Conservation (phyloP, 1,284 basidiomycete species). For the Cystobasidiaceae sp. region DNA sequence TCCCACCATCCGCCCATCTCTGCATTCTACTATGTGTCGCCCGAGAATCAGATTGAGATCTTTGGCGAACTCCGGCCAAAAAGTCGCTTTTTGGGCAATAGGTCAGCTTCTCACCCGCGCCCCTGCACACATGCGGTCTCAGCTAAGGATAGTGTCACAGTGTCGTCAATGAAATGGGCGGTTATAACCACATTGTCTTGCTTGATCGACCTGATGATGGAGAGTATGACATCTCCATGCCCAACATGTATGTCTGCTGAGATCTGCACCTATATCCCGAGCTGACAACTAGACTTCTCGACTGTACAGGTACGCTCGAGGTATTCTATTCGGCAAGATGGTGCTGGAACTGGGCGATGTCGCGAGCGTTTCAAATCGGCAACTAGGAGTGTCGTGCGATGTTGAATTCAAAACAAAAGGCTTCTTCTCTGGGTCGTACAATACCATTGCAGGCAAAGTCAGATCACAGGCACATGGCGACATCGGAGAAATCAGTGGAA, state of each 20-base stretch:
- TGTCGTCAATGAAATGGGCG: constrained; percentile 64
- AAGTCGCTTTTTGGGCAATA: constrained; percentile 93
- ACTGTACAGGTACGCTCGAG: constrained; percentile 68
- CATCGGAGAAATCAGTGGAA: constrained; percentile 81
- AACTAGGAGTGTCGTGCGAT: constrained; percentile 68
- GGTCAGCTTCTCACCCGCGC: too few species aligned
- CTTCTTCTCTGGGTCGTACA: constrained; percentile 96
- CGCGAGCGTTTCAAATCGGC: constrained; percentile 77
- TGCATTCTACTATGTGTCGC: constrained; percentile 93
- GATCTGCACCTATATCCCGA: too few species aligned
- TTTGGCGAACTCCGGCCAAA: constrained; percentile 93
- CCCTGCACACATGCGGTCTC: too few species aligned
- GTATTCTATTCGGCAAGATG: constrained; percentile 98
- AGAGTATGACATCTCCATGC: constrained; percentile 87
- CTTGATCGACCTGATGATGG: constrained; percentile 78
- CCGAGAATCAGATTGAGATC: constrained; percentile 71
- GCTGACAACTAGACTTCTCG: too few species aligned
- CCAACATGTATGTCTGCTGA: constrained; percentile 71
- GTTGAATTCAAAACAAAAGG: constrained; percentile 99
- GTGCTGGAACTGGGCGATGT: constrained; percentile 91
- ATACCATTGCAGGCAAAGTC: constrained; percentile 77
- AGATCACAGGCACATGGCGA: too few species aligned
- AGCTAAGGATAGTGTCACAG: too few species aligned
- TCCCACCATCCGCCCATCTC: constrained; percentile 87
- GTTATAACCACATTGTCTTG: constrained; percentile 55